Base-by-base conservation (phyloP, 1,284 basidiomycete species). In the Ganoderma lingzhi region DNA sequence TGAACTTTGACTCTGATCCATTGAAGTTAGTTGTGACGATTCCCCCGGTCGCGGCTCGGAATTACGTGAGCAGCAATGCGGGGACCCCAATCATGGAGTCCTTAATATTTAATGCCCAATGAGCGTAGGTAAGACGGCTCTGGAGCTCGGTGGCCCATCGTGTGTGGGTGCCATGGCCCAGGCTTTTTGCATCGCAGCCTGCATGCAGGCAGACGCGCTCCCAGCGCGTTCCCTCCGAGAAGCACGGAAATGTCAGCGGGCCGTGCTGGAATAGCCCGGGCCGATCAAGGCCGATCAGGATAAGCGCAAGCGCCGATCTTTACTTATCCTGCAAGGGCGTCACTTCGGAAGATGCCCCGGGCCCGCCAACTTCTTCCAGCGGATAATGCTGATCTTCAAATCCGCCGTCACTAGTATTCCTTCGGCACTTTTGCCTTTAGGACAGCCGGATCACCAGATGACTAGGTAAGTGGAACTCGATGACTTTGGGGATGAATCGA, bases 1-100 rank as follows among this genome's bases (percentile, higher is more conserved):
- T 41, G 39, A 41, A 12, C 39, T 6, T 41, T 2, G 10, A 0
- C 10, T 41, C 39, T 41, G 39, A 35, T 5, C 39, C 10, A 12
- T 4, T 41, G 39, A 44, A 44, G 42, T 19, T 44, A 44, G 15
- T n/a, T 9, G 12, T 23, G 0, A n/a, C 12, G 48, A 51, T 51
- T 53, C 48, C 48, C 48, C 48, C 48, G 48, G 48, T 53, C 48
- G 48, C 48, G 48, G 10, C 12, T 53, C 48, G 23, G 48, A 12
- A 23, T 53, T 53, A 53, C 12, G 48, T 53, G 48, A 53, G 28
- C 23, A 28, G 48, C 48, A 51, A 51, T 51, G 48, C 48, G 48
- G 48, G 23, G 23, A 28, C 48, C 12, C 48, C 48, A 30, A 23
- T 35, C 35, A 35, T 12, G 23, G 23, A 23, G 23, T 23, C 23